Evolutionary conservation across 2,329 filamentous ascomycete genomes (phyloP).

Genomic region (Ceratocystis huliohia): DNA sequence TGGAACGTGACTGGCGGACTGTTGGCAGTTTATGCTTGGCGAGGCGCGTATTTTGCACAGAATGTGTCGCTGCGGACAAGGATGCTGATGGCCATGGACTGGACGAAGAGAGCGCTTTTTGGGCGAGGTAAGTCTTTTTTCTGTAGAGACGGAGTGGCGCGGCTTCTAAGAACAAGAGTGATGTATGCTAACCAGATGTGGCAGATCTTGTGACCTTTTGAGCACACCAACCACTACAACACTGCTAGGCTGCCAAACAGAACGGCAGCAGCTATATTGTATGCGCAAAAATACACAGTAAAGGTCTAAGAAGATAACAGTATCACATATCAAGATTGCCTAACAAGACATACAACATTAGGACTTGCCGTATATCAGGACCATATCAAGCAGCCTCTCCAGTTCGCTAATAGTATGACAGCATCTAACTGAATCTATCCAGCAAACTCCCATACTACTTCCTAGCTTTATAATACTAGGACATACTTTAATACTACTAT

Average conservation of each 20-base stretch:
- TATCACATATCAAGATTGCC: background rate
- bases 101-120: slow-evolving; percentile 92
- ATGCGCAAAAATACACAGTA: background rate
- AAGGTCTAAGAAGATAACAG: slow-evolving; percentile 3
- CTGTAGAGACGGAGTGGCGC: background rate
- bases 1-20: slow-evolving; percentile 70
- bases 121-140: slow-evolving; percentile 63
- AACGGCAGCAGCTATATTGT: background rate
- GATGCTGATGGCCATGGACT: slow-evolving; percentile 89
- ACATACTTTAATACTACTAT: too few relatives aligned
- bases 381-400: background rate
- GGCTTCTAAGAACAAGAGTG: background rate
- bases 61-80: slow-evolving; percentile 87
- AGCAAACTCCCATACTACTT: too few relatives aligned
- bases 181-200: background rate
- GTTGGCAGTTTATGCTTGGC: slow-evolving; percentile 90
- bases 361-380: background rate
- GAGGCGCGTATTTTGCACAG: slow-evolving; percentile 93
- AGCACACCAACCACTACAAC: slow-evolving; percentile 6
- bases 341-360: background rate
- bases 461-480: too few relatives aligned
- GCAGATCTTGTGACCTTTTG: slow-evolving; percentile 43
- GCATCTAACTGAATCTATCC: too few relatives aligned
- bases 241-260: too few relatives aligned
- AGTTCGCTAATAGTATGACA: too few relatives aligned